phyloP scores from a whole-genome alignment of 306 rosid species.

The Begonia masoniana region DNA sequence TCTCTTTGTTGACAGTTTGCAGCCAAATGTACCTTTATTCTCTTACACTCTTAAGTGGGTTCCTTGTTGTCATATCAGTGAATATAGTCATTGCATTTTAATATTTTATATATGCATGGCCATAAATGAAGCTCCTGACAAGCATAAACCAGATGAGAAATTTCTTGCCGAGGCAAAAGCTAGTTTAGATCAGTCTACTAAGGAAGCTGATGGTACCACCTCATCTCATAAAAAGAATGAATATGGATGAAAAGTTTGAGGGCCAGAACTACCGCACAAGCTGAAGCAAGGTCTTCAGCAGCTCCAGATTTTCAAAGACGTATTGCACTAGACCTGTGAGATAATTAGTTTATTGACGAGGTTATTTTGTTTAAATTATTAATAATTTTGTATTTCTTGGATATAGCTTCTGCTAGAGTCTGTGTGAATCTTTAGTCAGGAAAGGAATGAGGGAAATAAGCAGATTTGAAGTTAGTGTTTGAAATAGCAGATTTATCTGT shows the following conservation, averaged over 20 bases:
- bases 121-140: conserved; percentile 64
- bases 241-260: conserved; percentile 11
- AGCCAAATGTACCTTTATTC: conserved; percentile 52
- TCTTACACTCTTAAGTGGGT: conserved; percentile 71
- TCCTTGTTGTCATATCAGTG: conserved; percentile 81
- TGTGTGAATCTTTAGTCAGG: too few relatives aligned
- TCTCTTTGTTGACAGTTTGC: conserved; percentile 32
- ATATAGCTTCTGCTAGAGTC: too few relatives aligned
- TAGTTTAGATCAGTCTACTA: conserved; percentile 33
- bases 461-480: too few relatives aligned
- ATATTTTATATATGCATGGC: conserved; percentile 78
- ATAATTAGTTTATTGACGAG: too few relatives aligned
- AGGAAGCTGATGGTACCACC: conserved; percentile 29
- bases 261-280: too few relatives aligned
- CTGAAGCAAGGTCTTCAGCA: too few relatives aligned
- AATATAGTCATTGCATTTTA: conserved; percentile 66
- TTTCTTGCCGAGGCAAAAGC: conserved; percentile 82
- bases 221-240: conserved; percentile 49
- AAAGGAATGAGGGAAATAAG: too few relatives aligned
- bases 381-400: too few relatives aligned
- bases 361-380: too few relatives aligned
- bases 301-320: too few relatives aligned
- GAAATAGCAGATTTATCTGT: too few relatives aligned
- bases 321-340: too few relatives aligned
- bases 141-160: conserved; percentile 68